phyloP scores from a whole-genome alignment of 306 rosid species.

The Prunus salicina region DNA sequence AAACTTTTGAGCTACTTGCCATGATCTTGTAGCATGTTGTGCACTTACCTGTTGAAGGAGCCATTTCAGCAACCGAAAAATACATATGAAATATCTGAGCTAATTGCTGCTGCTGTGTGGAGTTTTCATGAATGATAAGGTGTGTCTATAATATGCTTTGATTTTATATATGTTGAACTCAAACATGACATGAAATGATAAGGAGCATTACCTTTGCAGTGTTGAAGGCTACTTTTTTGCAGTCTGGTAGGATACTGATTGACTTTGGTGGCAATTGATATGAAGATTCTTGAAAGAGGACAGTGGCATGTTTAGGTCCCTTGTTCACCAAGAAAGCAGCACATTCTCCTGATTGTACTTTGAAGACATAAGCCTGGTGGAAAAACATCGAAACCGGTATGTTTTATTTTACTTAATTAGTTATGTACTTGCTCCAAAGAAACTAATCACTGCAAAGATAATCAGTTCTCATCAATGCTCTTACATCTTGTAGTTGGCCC shows the following conservation, averaged over 20 bases:
- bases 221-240: slow-evolving; percentile 35
- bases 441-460: background rate
- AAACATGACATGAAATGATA: background rate
- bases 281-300: slow-evolving; percentile 19
- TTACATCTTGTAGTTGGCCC: slow-evolving; percentile 30
- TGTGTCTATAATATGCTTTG: too few species aligned
- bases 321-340: slow-evolving; percentile 48
- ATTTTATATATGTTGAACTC: too few species aligned
- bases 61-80: background rate
- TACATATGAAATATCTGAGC: background rate
- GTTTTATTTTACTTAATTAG: background rate
- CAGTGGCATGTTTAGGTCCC: slow-evolving; percentile 16
- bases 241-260: slow-evolving; percentile 45
- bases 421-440: background rate
- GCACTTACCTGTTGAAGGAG: slow-evolving; percentile 32
- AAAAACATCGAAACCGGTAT: background rate
- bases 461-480: background rate
- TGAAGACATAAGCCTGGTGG: slow-evolving; percentile 33
- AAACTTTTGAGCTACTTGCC: slow-evolving; percentile 21
- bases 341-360: slow-evolving; percentile 31
- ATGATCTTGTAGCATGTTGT: slow-evolving; percentile 30
- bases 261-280: slow-evolving; percentile 30
- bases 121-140: too few species aligned
- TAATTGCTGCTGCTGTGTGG: background rate
- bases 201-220: slow-evolving; percentile 27